phyloP scores from a whole-genome alignment of 768 basidiomycete species.

The Leccinum barrowsii region DNA sequence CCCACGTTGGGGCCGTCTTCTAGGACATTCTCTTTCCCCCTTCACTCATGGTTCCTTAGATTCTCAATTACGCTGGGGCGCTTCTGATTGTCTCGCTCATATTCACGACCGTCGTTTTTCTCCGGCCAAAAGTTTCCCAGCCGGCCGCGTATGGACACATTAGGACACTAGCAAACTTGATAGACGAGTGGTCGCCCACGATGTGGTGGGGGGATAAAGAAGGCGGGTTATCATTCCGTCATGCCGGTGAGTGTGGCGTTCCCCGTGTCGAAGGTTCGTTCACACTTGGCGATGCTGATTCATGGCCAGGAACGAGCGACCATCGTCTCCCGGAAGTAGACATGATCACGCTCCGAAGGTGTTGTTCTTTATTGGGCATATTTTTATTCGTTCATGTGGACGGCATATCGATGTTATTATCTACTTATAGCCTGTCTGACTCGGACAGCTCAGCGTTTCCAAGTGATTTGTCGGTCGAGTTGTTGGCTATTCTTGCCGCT shows the following conservation, averaged over 20 bases:
- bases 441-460: too few species aligned
- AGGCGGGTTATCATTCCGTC: slow-evolving; percentile 1
- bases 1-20: slow-evolving; percentile 16
- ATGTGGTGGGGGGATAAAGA: slow-evolving; percentile 32
- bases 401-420: not conserved
- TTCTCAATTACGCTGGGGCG: slow-evolving; percentile 23
- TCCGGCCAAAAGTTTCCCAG: slow-evolving; percentile 23
- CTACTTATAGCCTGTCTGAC: not conserved
- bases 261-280: not conserved
- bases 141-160: slow-evolving; percentile 33
- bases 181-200: slow-evolving; percentile 35
- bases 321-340: slow-evolving; percentile 19
- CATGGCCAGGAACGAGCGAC: slow-evolving; percentile 21
- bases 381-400: not conserved
- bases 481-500: slow-evolving; percentile 8
- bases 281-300: not conserved
- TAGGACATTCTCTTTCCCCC: not conserved
- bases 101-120: slow-evolving; percentile 10
- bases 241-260: slow-evolving; percentile 19
- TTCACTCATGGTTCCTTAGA: slow-evolving; percentile 12
- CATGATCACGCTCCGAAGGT: not conserved
- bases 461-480: not conserved
- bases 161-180: slow-evolving; percentile 32
- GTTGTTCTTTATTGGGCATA: not conserved
- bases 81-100: slow-evolving; percentile 21